Evolutionary conservation across 371 early-diverging fungal genomes (phyloP), one percentile per base, ranked within the genome.

Genomic region (Mortierella sp.): DNA sequence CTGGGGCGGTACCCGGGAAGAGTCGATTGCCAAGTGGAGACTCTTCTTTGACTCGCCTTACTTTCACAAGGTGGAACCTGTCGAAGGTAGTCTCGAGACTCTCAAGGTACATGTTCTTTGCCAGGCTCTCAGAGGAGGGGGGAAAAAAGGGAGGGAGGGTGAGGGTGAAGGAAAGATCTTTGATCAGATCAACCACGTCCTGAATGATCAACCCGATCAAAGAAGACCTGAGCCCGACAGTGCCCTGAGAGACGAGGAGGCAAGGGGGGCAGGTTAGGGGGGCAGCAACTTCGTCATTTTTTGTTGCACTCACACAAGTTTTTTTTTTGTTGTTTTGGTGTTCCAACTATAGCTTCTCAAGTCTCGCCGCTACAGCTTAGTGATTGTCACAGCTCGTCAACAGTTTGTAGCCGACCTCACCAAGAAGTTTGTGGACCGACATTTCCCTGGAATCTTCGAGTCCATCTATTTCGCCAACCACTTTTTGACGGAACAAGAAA

Each of bases 381-480:
- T 85, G 9, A 81, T 85, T 43, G 69, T 85, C 47, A 85, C 86
- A 6, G 81, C 83, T 19, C 72, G 86, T 24, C 84, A 83, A 45
- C 86, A 85, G 61, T 85, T 83, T 51, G 69, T 83, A 7, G 83
- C 86, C 13, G 81, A 81, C 54, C 58, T 79, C 53, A 85, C 84
- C n/a, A 83, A 85, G 54, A 72, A 74, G 48, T 85, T 83, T 69
- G 81, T 83, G 18, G 84, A 85, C 42, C 78, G 69, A 48, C 82
- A 83, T 39, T 85, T 79, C 62, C 81, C 84, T 47, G 79, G 83
- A 18, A 81, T 84, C 39, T 85, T 85, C 68, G 86, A 83, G 43
- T 81, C 83, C 24, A 83, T 83, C 41, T 83, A 85, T 52, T 83
- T 85, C 55, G 83, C 84, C 38, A 85, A 83, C 48, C 67, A 82